Conservation (phyloP, 2,329 filamentous ascomycete species). For the Byssothecium circinans region DNA sequence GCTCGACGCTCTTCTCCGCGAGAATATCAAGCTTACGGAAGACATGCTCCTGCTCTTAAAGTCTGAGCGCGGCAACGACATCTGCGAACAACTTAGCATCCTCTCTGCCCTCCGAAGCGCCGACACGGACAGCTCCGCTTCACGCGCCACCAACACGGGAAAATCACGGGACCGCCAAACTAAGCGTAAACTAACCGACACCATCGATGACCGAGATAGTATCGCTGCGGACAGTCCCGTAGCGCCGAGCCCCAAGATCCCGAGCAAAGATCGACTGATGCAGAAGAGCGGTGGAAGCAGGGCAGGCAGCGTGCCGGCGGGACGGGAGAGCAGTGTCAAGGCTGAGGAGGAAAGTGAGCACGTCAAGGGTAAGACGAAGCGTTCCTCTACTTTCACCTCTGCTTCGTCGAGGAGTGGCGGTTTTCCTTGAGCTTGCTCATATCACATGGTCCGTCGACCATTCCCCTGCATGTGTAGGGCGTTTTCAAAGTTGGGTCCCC, state of each 20-base stretch:
- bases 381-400: slow-evolving; percentile 1
- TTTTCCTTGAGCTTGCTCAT: slow-evolving; percentile 15
- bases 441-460: slow-evolving; percentile 6
- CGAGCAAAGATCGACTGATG: slow-evolving; percentile 39
- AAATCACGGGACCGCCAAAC: slow-evolving; percentile 43
- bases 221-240: slow-evolving; percentile 43
- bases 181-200: slow-evolving; percentile 42
- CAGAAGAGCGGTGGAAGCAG: slow-evolving; percentile 45
- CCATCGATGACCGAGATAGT: slow-evolving; percentile 42
- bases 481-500: too few relatives aligned
- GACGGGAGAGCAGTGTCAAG: slow-evolving; percentile 54
- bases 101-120: slow-evolving; percentile 52
- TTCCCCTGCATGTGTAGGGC: too few relatives aligned
- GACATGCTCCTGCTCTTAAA: slow-evolving; percentile 49
- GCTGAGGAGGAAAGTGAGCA: slow-evolving; percentile 51
- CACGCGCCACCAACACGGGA: slow-evolving; percentile 40
- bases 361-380: slow-evolving; percentile 47
- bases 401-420: slow-evolving; percentile 16
- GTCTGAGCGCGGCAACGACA: slow-evolving; percentile 46
- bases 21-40: slow-evolving; percentile 52
- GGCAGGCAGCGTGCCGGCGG: slow-evolving; percentile 47
- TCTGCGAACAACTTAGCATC: slow-evolving; percentile 49
- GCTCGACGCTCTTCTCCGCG: slow-evolving; percentile 50
- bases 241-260: slow-evolving; percentile 39
- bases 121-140: slow-evolving; percentile 41